Evolutionary conservation across 805 yeast species (phyloP).

Genomic region (Metschnikowia peoriensis): DNA sequence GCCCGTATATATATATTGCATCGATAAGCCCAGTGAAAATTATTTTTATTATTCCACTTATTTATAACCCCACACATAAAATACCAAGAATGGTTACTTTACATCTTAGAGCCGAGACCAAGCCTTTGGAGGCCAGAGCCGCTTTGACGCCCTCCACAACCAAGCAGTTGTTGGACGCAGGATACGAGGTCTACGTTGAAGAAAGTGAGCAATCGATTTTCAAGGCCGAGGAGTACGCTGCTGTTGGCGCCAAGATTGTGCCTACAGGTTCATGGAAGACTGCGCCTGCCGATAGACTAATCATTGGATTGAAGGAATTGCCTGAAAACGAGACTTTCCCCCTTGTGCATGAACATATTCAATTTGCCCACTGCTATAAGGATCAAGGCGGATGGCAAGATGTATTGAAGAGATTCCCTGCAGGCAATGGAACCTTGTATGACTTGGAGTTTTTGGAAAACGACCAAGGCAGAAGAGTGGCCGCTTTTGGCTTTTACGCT

Average conservation of each 20-base stretch:
- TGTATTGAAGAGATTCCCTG: slow-evolving; percentile 83
- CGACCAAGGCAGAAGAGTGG: slow-evolving; percentile 96
- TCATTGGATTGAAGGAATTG: slow-evolving; percentile 91
- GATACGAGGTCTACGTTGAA: slow-evolving; percentile 87
- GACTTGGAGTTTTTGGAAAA: slow-evolving; percentile 94
- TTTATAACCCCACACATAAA: background rate
- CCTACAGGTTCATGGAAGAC: slow-evolving; percentile 91
- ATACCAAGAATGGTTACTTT: slow-evolving; percentile 46
- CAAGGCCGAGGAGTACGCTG: slow-evolving; percentile 67
- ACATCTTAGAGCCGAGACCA: slow-evolving; percentile 95
- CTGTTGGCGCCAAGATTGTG: slow-evolving; percentile 83
- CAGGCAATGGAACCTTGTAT: slow-evolving; percentile 86
- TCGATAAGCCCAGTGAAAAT: background rate
- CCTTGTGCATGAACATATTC: slow-evolving; percentile 91
- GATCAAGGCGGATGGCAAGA: slow-evolving; percentile 97
- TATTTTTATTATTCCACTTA: background rate
- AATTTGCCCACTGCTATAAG: slow-evolving; percentile 98
- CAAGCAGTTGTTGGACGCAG: slow-evolving; percentile 78
- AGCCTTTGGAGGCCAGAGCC: slow-evolving; percentile 96
- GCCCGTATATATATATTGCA: slow-evolving; percentile 7
- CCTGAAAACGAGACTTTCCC: slow-evolving; percentile 92
- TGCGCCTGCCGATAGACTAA: slow-evolving; percentile 89
- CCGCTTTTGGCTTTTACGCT: slow-evolving; percentile 99
- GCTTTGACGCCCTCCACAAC: slow-evolving; percentile 93
- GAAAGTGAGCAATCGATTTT: slow-evolving; percentile 83